Base-by-base conservation (phyloP, 2,329 filamentous ascomycete species). In the Shiraia sp. region DNA sequence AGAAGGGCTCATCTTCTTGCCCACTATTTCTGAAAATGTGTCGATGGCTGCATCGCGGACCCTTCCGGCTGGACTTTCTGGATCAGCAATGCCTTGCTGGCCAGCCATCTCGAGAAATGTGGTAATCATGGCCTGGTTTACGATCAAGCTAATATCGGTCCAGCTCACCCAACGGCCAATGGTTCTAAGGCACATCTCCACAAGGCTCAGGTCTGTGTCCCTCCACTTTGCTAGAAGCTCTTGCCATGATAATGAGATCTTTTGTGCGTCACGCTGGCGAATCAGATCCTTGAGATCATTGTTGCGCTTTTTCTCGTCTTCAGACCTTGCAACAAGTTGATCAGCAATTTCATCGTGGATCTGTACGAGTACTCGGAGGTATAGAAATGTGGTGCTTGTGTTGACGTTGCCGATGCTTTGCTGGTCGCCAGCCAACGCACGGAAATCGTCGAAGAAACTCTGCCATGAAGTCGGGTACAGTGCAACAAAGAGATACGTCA, bases 271-370 rank as follows among this genome's bases (percentile, higher is more conserved):
- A 53, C 90, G 82, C 51, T 83, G 83, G 47, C 93, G 83, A 40
- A 99, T 82, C 56, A 93, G 74, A 69, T 99, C 95, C 71, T 99
- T 99, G 53, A 99, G 78, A 51, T 91, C 84, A 16, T 85, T 90
- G 66, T 95, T 95, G 49, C 88, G 85, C 70, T 90, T 92, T 55
- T 87, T 82, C 63, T 97, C 90, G 41, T 81, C 81, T 31, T 80
- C 82, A 36, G 90, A 85, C 27, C 92, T 83, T 33, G 86, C 83
- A 38, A 97, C 80, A 52, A 97, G 79, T 57, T 93, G 85, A 72
- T 99, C 93, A 51, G 92, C 93, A 61, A 99, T 96, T 70, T 99
- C 93, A 60, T 99, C 93, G 64, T 99, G 93, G 32, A 99, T 86
- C 24, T 91, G 93, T 53, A 86, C 82, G 32, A 97, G 79, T 51